phyloP scores from a whole-genome alignment of 768 basidiomycete genomes.

The Leccinum aurantiacum region DNA sequence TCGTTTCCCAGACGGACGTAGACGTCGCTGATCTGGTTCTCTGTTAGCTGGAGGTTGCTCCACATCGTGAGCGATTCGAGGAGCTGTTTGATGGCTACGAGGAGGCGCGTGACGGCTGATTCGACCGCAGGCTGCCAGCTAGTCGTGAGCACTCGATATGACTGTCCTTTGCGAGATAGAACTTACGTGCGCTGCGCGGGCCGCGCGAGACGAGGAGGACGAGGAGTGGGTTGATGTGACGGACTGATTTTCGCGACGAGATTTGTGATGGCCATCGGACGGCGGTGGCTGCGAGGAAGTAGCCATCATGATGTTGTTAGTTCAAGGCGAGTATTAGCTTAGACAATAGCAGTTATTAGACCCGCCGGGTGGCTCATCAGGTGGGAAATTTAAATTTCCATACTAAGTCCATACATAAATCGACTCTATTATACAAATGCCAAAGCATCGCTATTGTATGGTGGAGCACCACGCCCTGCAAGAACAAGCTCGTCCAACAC shows the following conservation, averaged over 20 bases:
- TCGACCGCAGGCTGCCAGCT: slow-evolving; percentile 75
- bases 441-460: slow-evolving; percentile 21
- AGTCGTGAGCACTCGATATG: not conserved
- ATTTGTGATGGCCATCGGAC: slow-evolving; percentile 42
- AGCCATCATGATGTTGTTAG: slow-evolving; percentile 16
- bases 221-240: slow-evolving; percentile 48
- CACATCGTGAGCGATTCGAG: slow-evolving; percentile 86
- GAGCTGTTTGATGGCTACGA: slow-evolving; percentile 95
- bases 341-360: too few relatives aligned
- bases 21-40: slow-evolving; percentile 88
- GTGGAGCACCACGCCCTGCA: slow-evolving; percentile 48
- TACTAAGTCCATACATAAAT: not conserved
- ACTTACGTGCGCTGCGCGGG: slow-evolving; percentile 28
- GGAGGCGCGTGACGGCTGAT: slow-evolving; percentile 85
- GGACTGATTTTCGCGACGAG: slow-evolving; percentile 55
- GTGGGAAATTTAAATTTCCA: slow-evolving; percentile 26
- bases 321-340: not conserved
- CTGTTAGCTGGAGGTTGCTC: slow-evolving; percentile 71
- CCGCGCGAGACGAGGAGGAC: slow-evolving; percentile 22
- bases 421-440: not conserved
- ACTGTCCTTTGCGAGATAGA: not conserved
- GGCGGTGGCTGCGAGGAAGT: slow-evolving; percentile 22
- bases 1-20: slow-evolving; percentile 97
- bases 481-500: slow-evolving; percentile 65
- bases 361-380: slow-evolving; percentile 13